Evolutionary conservation across 2,329 filamentous ascomycete species (phyloP).

Genomic region (Tolypocladium cylindrosporum): DNA sequence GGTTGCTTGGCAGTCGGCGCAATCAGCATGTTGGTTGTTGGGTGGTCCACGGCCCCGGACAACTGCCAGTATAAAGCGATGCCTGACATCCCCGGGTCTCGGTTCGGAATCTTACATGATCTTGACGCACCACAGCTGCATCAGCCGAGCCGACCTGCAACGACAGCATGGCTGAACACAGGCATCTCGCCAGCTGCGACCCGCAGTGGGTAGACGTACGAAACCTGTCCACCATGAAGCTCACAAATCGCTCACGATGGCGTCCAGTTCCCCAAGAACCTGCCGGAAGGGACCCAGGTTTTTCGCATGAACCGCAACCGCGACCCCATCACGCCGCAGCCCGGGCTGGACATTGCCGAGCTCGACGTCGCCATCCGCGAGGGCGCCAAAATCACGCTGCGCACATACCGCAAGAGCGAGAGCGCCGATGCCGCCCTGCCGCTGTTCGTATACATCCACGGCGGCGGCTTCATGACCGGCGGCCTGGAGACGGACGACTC

Average conservation of each 20-base stretch:
- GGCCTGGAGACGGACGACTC: slow-evolving; percentile 17
- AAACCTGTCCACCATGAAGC: background rate
- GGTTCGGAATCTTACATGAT: background rate
- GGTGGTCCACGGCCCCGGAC: background rate
- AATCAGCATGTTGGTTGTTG: background rate
- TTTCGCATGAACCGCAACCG: slow-evolving; percentile 9
- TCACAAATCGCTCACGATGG: background rate
- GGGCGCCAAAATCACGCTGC: slow-evolving; percentile 7
- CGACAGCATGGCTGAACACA: slow-evolving; percentile 6
- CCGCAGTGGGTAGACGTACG: slow-evolving; percentile 7
- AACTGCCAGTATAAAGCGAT: background rate
- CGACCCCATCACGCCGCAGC: slow-evolving; percentile 11
- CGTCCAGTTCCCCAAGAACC: slow-evolving; percentile 15
- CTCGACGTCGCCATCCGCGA: slow-evolving; percentile 12
- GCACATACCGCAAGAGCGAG: slow-evolving; percentile 9
- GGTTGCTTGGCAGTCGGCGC: background rate
- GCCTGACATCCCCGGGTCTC: background rate
- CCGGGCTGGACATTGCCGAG: slow-evolving; percentile 12
- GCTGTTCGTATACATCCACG: slow-evolving; percentile 15
- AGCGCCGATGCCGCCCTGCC: slow-evolving; percentile 5
- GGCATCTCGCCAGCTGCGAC: slow-evolving; percentile 5
- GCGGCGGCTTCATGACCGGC: slow-evolving; percentile 14
- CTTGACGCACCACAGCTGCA: background rate
- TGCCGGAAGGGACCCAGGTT: slow-evolving; percentile 7
- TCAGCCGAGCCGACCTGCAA: background rate